Percentiles rank a stretch among this genome's conserved stretches.
These are phyloP conservation scores for Barbatosphaeria neglecta DNA, from an alignment of 495 filamentous ascomycete genomes.

Conservation along the genomic window DNA sequence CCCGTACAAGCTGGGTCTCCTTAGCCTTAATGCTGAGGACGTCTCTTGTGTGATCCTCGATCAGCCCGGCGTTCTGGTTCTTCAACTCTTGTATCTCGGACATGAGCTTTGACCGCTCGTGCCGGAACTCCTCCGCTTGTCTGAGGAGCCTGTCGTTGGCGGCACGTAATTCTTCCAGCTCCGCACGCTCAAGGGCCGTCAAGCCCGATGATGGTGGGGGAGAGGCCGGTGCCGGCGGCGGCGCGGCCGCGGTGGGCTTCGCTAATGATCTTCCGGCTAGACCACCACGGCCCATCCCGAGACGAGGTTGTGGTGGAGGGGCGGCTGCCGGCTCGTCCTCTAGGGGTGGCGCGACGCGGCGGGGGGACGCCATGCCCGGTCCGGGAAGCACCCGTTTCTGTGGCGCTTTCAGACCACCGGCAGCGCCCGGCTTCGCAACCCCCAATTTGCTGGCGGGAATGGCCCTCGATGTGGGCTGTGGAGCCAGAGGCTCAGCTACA, in stretches of 20 bases:
- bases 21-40: constrained; percentile 95
- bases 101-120: constrained; percentile 59
- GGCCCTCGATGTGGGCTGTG: constrained; percentile 48
- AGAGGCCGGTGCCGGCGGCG: constrained; percentile 27
- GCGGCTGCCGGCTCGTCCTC: constrained; percentile 49
- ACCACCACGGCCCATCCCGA: constrained; percentile 62
- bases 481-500: constrained; percentile 34
- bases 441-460: constrained; percentile 50
- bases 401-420: constrained; percentile 53
- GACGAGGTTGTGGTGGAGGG: constrained; percentile 50
- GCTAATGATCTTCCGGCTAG: constrained; percentile 78
- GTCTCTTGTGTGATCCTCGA: constrained; percentile 94
- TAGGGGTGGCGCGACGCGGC: constrained; percentile 35
- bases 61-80: constrained; percentile 90
- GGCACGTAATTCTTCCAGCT: constrained; percentile 75
- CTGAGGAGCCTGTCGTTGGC: constrained; percentile 68
- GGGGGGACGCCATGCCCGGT: constrained; percentile 50
- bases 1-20: constrained; percentile 90
- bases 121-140: constrained; percentile 61
- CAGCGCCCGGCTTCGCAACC: constrained; percentile 55
- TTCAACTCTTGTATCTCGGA: constrained; percentile 81
- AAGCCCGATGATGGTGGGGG: constrained; percentile 46
- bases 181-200: constrained; percentile 64
- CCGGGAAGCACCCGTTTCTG: constrained; percentile 48
- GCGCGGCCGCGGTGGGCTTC: constrained; percentile 48